Percentiles rank a stretch among this genome's conserved stretches.
These are phyloP conservation scores for Ulmus americana DNA, from an alignment of 331 rosid species.

Conservation along the genomic window DNA sequence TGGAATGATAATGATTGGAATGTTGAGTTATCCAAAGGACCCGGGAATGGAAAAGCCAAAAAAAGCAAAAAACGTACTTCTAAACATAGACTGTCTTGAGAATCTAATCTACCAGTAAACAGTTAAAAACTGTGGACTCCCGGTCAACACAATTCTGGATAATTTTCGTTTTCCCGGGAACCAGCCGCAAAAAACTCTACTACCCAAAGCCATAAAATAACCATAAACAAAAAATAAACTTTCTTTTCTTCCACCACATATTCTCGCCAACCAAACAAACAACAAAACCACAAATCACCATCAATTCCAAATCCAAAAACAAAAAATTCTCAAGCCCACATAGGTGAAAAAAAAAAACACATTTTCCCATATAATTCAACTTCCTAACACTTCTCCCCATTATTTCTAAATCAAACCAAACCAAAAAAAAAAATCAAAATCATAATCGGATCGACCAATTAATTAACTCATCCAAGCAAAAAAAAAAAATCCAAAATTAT, in stretches of 20 bases:
- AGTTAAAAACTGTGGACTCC: not conserved
- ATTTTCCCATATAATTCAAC: not conserved
- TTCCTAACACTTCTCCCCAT: not conserved
- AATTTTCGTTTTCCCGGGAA: not conserved
- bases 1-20: not conserved
- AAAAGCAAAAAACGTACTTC: conserved; percentile 5
- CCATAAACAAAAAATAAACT: not conserved
- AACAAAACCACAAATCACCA: not conserved
- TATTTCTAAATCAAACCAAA: not conserved
- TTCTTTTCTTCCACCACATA: not conserved
- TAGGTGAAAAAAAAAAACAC: not conserved
- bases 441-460: conserved; percentile 8
- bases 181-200: too few species aligned
- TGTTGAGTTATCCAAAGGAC: not conserved
- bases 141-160: not conserved
- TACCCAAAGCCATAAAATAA: too few species aligned
- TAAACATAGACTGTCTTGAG: not conserved
- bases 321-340: not conserved
- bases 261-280: not conserved
- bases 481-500: conserved; percentile 4
- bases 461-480: not conserved
- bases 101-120: not conserved
- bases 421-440: not conserved
- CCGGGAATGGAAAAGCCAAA: not conserved
- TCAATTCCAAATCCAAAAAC: not conserved